Base-by-base conservation (phyloP, 768 basidiomycete species). In the Austroboletus eburneus region DNA sequence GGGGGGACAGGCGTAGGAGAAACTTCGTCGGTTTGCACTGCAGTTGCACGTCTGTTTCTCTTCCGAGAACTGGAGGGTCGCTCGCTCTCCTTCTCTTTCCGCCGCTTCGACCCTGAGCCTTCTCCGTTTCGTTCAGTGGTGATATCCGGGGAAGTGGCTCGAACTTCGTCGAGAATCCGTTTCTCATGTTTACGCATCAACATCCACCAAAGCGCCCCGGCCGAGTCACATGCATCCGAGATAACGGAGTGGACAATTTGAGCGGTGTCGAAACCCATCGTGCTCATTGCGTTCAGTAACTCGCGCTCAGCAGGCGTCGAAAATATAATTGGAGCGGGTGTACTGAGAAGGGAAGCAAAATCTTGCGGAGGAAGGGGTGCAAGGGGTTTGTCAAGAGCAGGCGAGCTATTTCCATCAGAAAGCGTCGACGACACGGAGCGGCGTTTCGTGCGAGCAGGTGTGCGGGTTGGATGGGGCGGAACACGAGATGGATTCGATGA, bases 171-270 rank as follows among this genome's bases (percentile, higher is more conserved):
- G 18, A 74, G 22, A 9, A 72, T 73, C 37, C 74, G 77, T 53
- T 81, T 72, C 79, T 77, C 92, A 17, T 81, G 79, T 57, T 83
- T 93, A 63, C 83, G 79, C 64, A 83, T 86, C 40, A 97, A 71
- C 78, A 95, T 90, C 96, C 96, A 99, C 94, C 94, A 99, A 8
- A 91, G 68, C 1, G 94, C 91, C 9, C 91, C 87, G 12, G 87
- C 78, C 0, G 88, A 79, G 66, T 99, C 95, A 58, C 95, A 99
- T 1, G 95, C 95, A 66, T 97, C 82, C 23, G 77, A 84, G 38
- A 88, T 73, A 12, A 98, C 96, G 0, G 87, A 91, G 63, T 98
- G 94, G n/a, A 86, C 85, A 41, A 97, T 85, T 68, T 99, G 95
- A 14, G 88, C 91, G 0, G 87, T 90, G 65, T 98, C 96, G 50